Base-by-base conservation (phyloP, 2,329 filamentous ascomycete species). In the Fusarium algeriense region DNA sequence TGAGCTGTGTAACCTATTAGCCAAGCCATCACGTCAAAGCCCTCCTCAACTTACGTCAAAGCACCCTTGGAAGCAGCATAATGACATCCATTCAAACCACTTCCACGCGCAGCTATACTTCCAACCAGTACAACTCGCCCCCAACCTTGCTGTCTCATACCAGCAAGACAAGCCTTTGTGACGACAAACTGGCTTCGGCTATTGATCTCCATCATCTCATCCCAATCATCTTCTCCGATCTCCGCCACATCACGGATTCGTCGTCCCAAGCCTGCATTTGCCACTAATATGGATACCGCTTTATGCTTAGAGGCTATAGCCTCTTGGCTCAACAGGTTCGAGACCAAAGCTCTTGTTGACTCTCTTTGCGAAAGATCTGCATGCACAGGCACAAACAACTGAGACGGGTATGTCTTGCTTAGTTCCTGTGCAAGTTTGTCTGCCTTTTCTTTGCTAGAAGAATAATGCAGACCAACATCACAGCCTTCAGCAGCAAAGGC, bases 171-270 rank as follows among this genome's bases (percentile, higher is more conserved):
- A 2, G 74, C 75, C 34, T 78, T 79, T 5, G 78, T 78, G 4
- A 80, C 75, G 7, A 80, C 78, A 49, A 81, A 80, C 49, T 80
- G 79, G 59, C 78, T 79, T 17, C 78, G 70, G 2, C 76, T 49
- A 60, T 81, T 80, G 32, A 81, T 72, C 35, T 80, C 79, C 71
- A 81, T 77, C 63, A 80, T 73, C 48, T 79, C 74, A 64, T 81
- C 80, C 79, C 80, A 81, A 43, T 81, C 79, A 5, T 79, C 78
- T 37, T 81, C 80, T 37, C 60, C 61, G 30, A 81, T 81, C 23
- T 81, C 73, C 5, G 64, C 56, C 28, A 79, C 69, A 59, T 81
- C 78, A 1, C 79, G 77, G 35, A 81, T 80, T 3, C 80, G 76
- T n/a, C 73, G 74, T 3, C 79, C 80, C 0, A 79, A 14, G 0